Conservation (phyloP, 352 stramenopile species). For the Ophiocytium majus region DNA sequence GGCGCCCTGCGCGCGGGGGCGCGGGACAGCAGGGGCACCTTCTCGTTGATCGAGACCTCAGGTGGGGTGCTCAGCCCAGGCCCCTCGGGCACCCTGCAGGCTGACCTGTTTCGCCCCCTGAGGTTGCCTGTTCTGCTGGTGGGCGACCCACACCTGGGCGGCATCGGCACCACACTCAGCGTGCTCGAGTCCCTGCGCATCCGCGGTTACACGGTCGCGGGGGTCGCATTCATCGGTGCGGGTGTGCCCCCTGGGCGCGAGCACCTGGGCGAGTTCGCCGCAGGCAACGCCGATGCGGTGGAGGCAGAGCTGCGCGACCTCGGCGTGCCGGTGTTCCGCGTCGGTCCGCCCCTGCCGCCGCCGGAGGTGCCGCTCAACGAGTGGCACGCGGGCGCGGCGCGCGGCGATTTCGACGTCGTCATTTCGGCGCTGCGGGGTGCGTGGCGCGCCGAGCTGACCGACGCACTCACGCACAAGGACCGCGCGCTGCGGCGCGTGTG, state of each 20-base stretch:
- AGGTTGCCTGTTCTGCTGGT: constrained; percentile 85
- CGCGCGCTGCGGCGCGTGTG: constrained; percentile 63
- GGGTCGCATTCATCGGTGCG: constrained; percentile 39
- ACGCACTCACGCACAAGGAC: constrained; percentile 24
- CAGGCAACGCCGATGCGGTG: constrained; percentile 34
- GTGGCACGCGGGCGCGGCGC: constrained; percentile 27
- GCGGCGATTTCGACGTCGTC: constrained; percentile 24
- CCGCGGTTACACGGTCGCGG: constrained; percentile 79
- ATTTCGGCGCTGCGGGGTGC: constrained; percentile 7
- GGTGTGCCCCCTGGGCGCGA: background rate
- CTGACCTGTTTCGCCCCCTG: constrained; percentile 85
- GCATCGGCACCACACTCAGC: constrained; percentile 88
- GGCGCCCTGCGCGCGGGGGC: constrained; percentile 22
- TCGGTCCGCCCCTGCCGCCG: constrained; percentile 24
- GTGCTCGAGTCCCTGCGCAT: constrained; percentile 84
- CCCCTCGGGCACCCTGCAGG: constrained; percentile 77
- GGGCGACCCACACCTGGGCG: constrained; percentile 90
- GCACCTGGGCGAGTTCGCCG: constrained; percentile 5
- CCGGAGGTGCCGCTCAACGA: constrained; percentile 21
- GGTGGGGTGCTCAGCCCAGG: constrained; percentile 86
- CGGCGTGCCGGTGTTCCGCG: constrained; percentile 40
- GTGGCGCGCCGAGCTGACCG: constrained; percentile 9
- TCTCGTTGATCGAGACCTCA: constrained; percentile 84
- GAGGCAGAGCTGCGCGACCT: background rate
- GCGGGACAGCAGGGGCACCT: background rate